These are phyloP conservation scores for Tetrapisispora namnaoensis DNA, from an alignment of 805 yeast species.

Conservation along the genomic window DNA sequence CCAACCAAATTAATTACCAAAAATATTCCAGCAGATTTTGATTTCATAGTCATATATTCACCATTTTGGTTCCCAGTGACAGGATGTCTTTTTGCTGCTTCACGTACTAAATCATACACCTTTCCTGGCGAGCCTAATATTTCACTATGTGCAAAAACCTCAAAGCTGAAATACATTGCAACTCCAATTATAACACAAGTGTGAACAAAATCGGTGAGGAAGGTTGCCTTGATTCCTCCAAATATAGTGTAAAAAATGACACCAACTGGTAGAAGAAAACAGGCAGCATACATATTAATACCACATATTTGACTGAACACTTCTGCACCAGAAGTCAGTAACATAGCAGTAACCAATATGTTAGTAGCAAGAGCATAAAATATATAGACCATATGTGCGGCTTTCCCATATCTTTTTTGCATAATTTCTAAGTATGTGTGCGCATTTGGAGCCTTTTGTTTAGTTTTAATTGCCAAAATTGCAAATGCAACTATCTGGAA, in stretches of 20 bases:
- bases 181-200: constrained; percentile 74
- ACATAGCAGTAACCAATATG: constrained; percentile 85
- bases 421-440: constrained; percentile 87
- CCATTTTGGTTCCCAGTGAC: constrained; percentile 76
- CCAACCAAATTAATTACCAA: constrained; percentile 83
- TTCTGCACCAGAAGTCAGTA: constrained; percentile 84
- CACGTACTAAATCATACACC: constrained; percentile 65
- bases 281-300: constrained; percentile 69
- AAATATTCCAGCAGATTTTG: constrained; percentile 80
- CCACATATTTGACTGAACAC: constrained; percentile 76
- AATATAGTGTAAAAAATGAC: constrained; percentile 64
- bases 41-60: constrained; percentile 78
- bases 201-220: constrained; percentile 69
- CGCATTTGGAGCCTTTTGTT: constrained; percentile 82
- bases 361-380: constrained; percentile 83
- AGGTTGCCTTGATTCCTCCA: constrained; percentile 79
- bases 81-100: constrained; percentile 52
- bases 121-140: constrained; percentile 71
- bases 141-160: constrained; percentile 61
- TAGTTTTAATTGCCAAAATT: constrained; percentile 77
- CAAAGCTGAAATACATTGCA: constrained; percentile 71
- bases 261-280: constrained; percentile 74
- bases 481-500: constrained; percentile 83
- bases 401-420: constrained; percentile 68
- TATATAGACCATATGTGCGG: constrained; percentile 58